Evolutionary conservation across 306 rosid species (phyloP).

Genomic region (Sphenostylis stenocarpa): DNA sequence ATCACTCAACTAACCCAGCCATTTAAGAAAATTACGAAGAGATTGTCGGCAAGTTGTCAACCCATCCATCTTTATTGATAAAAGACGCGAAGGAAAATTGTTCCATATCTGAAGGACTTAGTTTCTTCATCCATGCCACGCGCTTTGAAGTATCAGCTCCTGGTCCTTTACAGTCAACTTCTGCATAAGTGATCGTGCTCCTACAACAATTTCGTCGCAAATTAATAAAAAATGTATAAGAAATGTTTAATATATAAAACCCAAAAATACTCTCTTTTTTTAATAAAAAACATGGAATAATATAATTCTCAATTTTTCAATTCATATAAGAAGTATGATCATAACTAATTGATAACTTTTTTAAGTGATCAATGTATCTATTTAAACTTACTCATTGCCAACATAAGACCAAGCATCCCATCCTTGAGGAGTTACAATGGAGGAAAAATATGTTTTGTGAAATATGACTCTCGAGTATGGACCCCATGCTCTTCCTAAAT

Average conservation of each 20-base stretch:
- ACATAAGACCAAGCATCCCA: neutral
- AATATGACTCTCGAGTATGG: neutral
- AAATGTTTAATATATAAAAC: no score
- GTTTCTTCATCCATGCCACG: neutral
- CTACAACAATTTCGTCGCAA: neutral
- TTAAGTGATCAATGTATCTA: no score
- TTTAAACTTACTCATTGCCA: constrained; percentile 37
- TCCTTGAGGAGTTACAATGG: neutral
- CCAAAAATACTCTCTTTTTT: no score
- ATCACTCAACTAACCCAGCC: no score
- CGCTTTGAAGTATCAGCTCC: neutral
- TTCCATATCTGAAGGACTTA: neutral
- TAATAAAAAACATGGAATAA: no score
- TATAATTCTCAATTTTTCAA: no score
- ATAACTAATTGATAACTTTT: no score
- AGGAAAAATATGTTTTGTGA: neutral
- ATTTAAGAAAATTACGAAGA: neutral
- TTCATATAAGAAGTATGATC: no score
- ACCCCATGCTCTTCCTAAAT: constrained; percentile 40
- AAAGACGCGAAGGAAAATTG: constrained; percentile 28
- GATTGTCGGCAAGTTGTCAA: neutral
- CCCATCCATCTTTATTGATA: constrained; percentile 44
- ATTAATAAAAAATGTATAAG: neutral
- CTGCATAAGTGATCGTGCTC: neutral
- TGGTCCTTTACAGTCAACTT: neutral